These are phyloP conservation scores for Botrytis fabae DNA, from an alignment of 2,329 filamentous ascomycete species.

Conservation along the genomic window DNA sequence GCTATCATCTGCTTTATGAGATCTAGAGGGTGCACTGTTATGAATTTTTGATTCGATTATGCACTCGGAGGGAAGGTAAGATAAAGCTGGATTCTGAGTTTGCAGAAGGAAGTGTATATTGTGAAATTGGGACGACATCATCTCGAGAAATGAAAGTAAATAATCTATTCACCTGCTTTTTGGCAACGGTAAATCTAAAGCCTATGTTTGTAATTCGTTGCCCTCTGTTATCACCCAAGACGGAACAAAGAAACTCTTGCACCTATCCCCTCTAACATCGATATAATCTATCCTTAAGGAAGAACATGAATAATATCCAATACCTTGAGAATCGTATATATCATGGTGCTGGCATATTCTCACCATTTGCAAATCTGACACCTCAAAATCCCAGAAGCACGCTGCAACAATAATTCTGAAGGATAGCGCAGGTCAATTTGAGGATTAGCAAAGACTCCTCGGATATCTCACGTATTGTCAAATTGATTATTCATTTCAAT, in stretches of 20 bases:
- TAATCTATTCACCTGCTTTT: neutral
- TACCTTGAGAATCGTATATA: neutral
- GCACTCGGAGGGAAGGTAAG: neutral
- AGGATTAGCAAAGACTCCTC: neutral
- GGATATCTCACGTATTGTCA: neutral
- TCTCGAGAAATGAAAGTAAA: neutral
- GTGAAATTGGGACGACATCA: neutral
- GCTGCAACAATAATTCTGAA: neutral
- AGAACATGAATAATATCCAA: too few relatives aligned
- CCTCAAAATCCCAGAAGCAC: neutral
- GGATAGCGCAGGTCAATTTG: neutral
- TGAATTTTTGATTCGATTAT: neutral
- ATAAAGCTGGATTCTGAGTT: neutral
- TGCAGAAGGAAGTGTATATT: neutral
- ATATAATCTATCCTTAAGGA: too few relatives aligned
- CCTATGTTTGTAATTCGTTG: neutral
- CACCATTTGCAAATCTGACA: neutral
- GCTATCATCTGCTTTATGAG: neutral
- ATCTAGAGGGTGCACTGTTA: neutral
- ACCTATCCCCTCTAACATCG: neutral
- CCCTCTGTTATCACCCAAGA: too few relatives aligned
- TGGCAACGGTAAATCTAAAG: neutral
- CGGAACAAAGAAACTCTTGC: neutral
- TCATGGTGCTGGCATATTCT: neutral
- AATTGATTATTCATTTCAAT: neutral